Base-by-base conservation (phyloP, 1,284 basidiomycete genomes). In the Boletellus sp. region DNA sequence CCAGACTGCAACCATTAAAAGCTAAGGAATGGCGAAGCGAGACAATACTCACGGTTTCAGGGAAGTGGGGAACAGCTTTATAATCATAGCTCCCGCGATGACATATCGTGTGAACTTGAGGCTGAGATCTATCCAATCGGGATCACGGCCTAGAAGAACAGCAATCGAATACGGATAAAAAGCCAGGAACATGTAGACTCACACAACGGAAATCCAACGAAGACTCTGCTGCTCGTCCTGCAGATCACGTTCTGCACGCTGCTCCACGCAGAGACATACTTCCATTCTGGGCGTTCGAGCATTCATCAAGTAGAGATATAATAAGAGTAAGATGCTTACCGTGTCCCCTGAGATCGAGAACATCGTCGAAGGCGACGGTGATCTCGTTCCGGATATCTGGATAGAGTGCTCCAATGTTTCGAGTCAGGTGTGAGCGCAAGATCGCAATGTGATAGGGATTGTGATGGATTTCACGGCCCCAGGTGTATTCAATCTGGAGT, bases 171-270 rank as follows among this genome's bases (percentile, higher is more conserved):
- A n/a, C 13, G 47, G 37, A 72, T 8, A 69, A 44, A 13, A 76
- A 65, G 30, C 13, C 30, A 32, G 30, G 13, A 32, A 32, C 13
- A 32, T 4, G 30, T 6, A 15, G 18, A 19, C 42, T 30, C 28
- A 73, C 73, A 74, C 12, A 72, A 47, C 11, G 71, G 71, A n/a
- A 67, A 53, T 7, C 72, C 71, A 30, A 73, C 69, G 48, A 74
- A 72, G 12, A 70, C 50, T 15, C 73, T 62, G 49, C 49, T 72
- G 74, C 37, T 71, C 13, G 63, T 56, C 24, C 70, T 61, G 38
- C 66, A 63, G 8, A 73, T 54, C 6, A 75, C 56, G 16, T 63
- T 42, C 42, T 52, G 55, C 5, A 64, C 12, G 22, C 38, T 49
- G 2, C 30, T 13, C 13, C 12, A 32, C 6, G 30, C 13, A 0